A percentile compares a stretch with the other conserved stretches of the same genome.
phyloP scores from a whole-genome alignment of 352 stramenopile genomes.

The Halophytophthora polymorphica region DNA sequence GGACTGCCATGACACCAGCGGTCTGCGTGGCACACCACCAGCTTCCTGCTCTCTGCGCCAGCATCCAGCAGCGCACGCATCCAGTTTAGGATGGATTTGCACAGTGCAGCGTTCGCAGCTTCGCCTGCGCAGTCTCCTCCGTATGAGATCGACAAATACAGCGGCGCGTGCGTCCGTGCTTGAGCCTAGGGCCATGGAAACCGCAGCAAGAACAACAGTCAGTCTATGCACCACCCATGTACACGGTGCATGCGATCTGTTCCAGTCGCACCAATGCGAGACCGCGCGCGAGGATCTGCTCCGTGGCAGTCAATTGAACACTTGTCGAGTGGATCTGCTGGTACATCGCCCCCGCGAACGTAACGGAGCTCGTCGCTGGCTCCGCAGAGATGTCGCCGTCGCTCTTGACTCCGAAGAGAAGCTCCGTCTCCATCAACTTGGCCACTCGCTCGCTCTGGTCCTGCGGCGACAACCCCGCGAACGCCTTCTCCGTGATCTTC shows the following conservation, averaged over 20 bases:
- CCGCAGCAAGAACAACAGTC: neutral
- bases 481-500: constrained; percentile 10
- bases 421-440: constrained; percentile 57
- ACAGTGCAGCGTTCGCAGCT: neutral
- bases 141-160: constrained; percentile 70
- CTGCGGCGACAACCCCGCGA: constrained; percentile 10
- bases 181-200: constrained; percentile 32
- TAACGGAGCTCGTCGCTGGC: constrained; percentile 4
- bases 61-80: constrained; percentile 28
- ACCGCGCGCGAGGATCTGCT: constrained; percentile 30
- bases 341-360: constrained; percentile 59
- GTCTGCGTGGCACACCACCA: constrained; percentile 74
- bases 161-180: constrained; percentile 40
- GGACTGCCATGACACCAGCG: constrained; percentile 40
- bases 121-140: neutral
- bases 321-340: constrained; percentile 46
- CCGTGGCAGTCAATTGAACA: constrained; percentile 11
- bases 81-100: constrained; percentile 31
- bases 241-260: constrained; percentile 4
- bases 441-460: constrained; percentile 49
- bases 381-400: constrained; percentile 3
- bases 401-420: constrained; percentile 56
- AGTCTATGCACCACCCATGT: neutral
- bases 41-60: constrained; percentile 36
- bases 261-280: constrained; percentile 31